Base-by-base conservation (phyloP, 345 rosid genomes). In the Melaleuca alternifolia region DNA sequence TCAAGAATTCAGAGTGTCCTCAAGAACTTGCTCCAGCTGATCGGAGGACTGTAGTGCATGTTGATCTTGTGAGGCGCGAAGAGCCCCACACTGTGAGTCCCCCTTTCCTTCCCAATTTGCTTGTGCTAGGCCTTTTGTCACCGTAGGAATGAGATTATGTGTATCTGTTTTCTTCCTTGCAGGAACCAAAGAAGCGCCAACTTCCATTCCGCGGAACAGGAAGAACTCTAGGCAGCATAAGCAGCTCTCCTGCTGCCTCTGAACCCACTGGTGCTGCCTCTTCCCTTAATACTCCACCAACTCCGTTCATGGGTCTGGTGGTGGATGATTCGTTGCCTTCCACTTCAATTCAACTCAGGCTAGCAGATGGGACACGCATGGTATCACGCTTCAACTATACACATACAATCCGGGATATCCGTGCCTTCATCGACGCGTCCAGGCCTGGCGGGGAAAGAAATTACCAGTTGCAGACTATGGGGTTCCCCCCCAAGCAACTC, bases 401-500 rank as follows among this genome's bases (percentile, higher is more conserved):
- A 92, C 98, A 97, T 87, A 94, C 97, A 0, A 86, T 97, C 53
- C 87, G 95, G 90, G 98, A 97, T 53, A 57, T 97, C 4, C 96
- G 93, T 59, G 93, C 90, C n/a, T 94, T 94, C 93, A 96, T 97
- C 6, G 94, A 93, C 11, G 99, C 99, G 9, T 94, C 99, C 21
- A 91, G 97, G 86, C 95, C 96, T 0, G 96, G 94, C 2, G 94
- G 98, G 37, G 87, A 90, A 6, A 91, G 92, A 89, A 91, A 93
- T 76, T 97, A 95, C 87, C 98, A 91, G 88, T 90, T 97, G 87
- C 94, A 93, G 90, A 93, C 96, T 15, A 96, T 96, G 99, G 98
- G 99, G 28, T 97, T 97, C 88, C 99, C 99, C 88, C 99, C 99
- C 82, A 94, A 91, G 85, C 97, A 91, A 54, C 94, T 97, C 81